Conservation (phyloP, 768 basidiomycete genomes). For the Amanita thiersii region DNA sequence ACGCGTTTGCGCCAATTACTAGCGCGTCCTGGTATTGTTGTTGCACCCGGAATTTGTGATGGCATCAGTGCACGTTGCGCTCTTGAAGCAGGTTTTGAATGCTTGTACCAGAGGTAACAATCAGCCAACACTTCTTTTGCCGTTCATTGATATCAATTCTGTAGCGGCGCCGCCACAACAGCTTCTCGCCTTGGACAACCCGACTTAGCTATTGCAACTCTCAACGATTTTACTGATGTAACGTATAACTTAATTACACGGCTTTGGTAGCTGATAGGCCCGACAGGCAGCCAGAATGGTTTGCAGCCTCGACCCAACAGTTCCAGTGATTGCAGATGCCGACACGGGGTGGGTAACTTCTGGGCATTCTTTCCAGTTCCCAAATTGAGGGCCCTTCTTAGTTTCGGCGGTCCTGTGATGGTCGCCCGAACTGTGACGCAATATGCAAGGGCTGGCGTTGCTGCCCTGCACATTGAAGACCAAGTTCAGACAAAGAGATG, state of each 20-base stretch:
- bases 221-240: conserved; percentile 72
- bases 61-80: conserved; percentile 78
- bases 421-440: conserved; percentile 70
- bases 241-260: no score
- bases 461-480: conserved; percentile 73
- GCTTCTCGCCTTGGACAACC: conserved; percentile 72
- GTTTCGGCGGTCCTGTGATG: conserved; percentile 68
- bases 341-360: conserved; percentile 53
- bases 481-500: conserved; percentile 80
- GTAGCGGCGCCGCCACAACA: conserved; percentile 70
- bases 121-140: background rate
- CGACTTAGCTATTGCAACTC: conserved; percentile 71
- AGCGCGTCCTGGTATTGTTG: conserved; percentile 68
- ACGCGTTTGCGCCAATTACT: conserved; percentile 67
- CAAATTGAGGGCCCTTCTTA: conserved; percentile 7
- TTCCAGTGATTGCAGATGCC: conserved; percentile 73
- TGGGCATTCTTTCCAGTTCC: background rate
- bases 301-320: conserved; percentile 51
- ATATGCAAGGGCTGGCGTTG: conserved; percentile 62
- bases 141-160: conserved; percentile 3
- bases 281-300: conserved; percentile 65
- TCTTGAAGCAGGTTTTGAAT: conserved; percentile 70
- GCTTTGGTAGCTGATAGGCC: no score
- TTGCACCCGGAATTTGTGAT: conserved; percentile 75
- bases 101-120: conserved; percentile 71